These are phyloP conservation scores for Saccharomycopsis selenospora DNA, from an alignment of 805 yeast species.

Conservation along the genomic window DNA sequence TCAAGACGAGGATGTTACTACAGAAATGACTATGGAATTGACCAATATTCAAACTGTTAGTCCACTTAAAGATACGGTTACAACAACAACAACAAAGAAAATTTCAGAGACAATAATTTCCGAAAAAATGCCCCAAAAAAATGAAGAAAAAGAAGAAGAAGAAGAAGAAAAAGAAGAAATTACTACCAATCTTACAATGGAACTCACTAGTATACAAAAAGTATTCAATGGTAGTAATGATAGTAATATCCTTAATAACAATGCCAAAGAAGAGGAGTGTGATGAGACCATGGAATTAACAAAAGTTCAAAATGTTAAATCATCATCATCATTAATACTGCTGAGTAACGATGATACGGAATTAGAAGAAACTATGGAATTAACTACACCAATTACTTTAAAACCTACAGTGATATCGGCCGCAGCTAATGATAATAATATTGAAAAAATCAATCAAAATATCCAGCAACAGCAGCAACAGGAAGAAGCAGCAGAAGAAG, in stretches of 20 bases:
- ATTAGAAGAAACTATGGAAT: slow-evolving; percentile 28
- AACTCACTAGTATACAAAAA: slow-evolving; percentile 5
- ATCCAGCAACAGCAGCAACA: too few relatives aligned
- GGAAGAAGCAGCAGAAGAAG: slow-evolving; percentile 3
- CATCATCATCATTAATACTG: background rate
- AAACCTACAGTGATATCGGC: background rate
- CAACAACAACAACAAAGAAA: too few relatives aligned
- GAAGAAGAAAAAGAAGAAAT: slow-evolving; percentile 10
- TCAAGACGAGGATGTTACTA: slow-evolving; percentile 2
- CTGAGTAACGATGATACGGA: slow-evolving; percentile 1
- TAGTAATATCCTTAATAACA: background rate
- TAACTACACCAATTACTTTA: slow-evolving; percentile 22
- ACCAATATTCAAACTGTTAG: slow-evolving; percentile 6
- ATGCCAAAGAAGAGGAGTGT: background rate
- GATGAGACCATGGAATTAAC: background rate
- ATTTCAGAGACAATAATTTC: too few relatives aligned
- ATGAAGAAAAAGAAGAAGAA: background rate
- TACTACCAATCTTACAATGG: slow-evolving; percentile 22
- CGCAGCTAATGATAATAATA: slow-evolving; percentile 6
- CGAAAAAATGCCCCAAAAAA: background rate
- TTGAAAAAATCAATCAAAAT: slow-evolving; percentile 2
- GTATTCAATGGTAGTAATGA: background rate
- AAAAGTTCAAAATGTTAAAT: background rate
- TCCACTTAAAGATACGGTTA: too few relatives aligned
- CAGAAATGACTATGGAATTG: slow-evolving; percentile 16